These are phyloP conservation scores for Chaetomiaceae sp. DNA, from an alignment of 2,329 filamentous ascomycete genomes.

Conservation along the genomic window DNA sequence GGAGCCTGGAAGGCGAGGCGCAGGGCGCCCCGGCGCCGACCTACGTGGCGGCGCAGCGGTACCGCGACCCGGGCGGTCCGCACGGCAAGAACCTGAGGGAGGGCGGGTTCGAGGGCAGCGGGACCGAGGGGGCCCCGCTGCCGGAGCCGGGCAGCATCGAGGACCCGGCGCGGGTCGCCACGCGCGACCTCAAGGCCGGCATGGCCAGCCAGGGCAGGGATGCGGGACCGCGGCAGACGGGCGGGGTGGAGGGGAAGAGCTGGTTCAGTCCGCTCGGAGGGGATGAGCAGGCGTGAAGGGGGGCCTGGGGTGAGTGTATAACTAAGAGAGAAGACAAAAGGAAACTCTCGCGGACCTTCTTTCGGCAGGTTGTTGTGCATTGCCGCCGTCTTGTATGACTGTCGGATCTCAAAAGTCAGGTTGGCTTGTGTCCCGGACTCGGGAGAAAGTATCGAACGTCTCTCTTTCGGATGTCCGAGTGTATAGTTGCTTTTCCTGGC, in stretches of 20 bases:
- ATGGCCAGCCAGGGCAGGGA: neutral
- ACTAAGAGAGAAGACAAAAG: too few species aligned
- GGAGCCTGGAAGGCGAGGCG: neutral
- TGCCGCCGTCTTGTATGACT: too few species aligned
- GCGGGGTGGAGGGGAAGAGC: neutral
- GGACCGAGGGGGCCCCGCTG: slow-evolving; percentile 17
- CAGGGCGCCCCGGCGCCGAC: slow-evolving; percentile 20
- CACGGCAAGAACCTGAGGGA: slow-evolving; percentile 27
- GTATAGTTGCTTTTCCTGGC: too few species aligned
- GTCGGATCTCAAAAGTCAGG: too few species aligned
- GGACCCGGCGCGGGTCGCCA: slow-evolving; percentile 21
- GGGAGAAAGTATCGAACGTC: too few species aligned
- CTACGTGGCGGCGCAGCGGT: slow-evolving; percentile 17
- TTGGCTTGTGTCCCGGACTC: too few species aligned
- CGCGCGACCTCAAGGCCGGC: neutral
- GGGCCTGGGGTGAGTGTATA: too few species aligned
- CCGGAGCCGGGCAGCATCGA: slow-evolving; percentile 25
- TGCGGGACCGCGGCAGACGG: neutral
- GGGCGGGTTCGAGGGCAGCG: slow-evolving; percentile 23
- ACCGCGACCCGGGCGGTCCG: slow-evolving; percentile 11
- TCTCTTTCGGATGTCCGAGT: too few species aligned
- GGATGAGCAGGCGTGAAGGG: slow-evolving; percentile 7
- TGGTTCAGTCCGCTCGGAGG: slow-evolving; percentile 11
- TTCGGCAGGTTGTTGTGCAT: too few species aligned
- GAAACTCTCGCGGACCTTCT: too few species aligned